These are phyloP conservation scores for Penicillium capsulatum DNA, from an alignment of 2,329 filamentous ascomycete species.

Conservation along the genomic window DNA sequence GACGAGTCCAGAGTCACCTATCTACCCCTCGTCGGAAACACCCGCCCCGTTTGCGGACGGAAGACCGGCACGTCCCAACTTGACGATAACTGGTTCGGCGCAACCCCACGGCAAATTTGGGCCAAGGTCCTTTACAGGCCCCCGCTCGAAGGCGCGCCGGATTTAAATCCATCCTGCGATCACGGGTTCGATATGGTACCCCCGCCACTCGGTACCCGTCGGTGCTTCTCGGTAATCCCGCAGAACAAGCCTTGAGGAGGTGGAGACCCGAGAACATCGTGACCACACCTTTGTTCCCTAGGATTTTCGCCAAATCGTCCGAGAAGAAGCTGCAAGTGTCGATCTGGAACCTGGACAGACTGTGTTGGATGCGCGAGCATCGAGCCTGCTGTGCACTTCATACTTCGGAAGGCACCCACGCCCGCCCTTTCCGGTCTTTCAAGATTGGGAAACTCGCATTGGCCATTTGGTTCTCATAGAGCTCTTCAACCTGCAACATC, in stretches of 20 bases:
- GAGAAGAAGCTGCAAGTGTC: too few species aligned
- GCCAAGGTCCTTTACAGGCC: too few species aligned
- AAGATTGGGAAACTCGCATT: too few species aligned
- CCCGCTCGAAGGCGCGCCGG: not conserved
- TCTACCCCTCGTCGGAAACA: too few species aligned
- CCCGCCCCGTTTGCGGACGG: constrained; percentile 20
- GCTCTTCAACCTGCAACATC: too few species aligned
- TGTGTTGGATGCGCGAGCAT: too few species aligned
- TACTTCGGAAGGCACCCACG: not conserved
- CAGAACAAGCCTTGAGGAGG: constrained; percentile 3
- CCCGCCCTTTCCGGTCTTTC: constrained; percentile 9
- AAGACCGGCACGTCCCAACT: constrained; percentile 18
- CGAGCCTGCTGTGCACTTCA: too few species aligned
- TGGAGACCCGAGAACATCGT: not conserved
- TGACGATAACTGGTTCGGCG: constrained; percentile 20
- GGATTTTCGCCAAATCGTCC: too few species aligned
- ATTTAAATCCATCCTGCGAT: too few species aligned
- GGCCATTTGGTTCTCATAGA: too few species aligned
- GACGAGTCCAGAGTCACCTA: not conserved
- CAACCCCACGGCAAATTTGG: too few species aligned
- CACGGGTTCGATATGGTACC: too few species aligned
- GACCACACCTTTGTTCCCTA: not conserved
- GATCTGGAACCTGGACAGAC: not conserved
- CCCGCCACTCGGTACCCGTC: constrained; percentile 13
- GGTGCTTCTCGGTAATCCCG: constrained; percentile 16